Evolutionary conservation across 495 filamentous ascomycete species (phyloP), one percentile per base, ranked within the genome.

Genomic region (Tuber umbilicatum): DNA sequence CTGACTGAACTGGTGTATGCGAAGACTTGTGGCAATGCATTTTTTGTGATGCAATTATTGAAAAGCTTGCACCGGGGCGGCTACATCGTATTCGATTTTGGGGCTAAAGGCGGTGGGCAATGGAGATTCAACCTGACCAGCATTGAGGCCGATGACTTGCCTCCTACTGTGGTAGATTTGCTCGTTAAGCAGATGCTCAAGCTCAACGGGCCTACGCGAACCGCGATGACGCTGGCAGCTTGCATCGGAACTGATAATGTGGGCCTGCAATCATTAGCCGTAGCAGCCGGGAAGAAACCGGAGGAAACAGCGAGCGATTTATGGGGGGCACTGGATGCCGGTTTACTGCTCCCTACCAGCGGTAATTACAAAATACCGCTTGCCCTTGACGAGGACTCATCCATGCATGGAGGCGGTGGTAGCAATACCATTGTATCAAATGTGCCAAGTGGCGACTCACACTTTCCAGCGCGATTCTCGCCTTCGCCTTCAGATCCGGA

Each of bases 51-150:
- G 70, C 81, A 82, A 45, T 72, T 82, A 50, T 60, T 82, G 55
- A 82, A 82, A 67, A 80, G 77, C 45, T 72, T 82, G 19, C 78
- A 82, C 27, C 79, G 80, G 27, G 81, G 75, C 21, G 78, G 78
- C 38, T 72, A 82, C 71, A 82, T 82, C 68, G 71, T 70, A 17
- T 82, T 82, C 68, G 81, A 82, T 73, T 82, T 82, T 21, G 78
- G 71, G 12, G 75, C 50, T 31, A 78, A 81, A 69, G 78, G 74
- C 38, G 80, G 74, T 17, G 77, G 77, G 40, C 75, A 82, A 69
- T 82, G 81, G 81, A 74, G 81, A 38, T 82, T 82, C 78, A 82
- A 80, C 60, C 73, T 82, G 50, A 82, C 80, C 10, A 82, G 74
- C 38, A 80, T 82, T 37, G 81, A 82, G 69, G 78, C 80, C 27